Evolutionary conservation across 352 stramenopile species (phyloP).

Genomic region (Globisporangium spinosum): DNA sequence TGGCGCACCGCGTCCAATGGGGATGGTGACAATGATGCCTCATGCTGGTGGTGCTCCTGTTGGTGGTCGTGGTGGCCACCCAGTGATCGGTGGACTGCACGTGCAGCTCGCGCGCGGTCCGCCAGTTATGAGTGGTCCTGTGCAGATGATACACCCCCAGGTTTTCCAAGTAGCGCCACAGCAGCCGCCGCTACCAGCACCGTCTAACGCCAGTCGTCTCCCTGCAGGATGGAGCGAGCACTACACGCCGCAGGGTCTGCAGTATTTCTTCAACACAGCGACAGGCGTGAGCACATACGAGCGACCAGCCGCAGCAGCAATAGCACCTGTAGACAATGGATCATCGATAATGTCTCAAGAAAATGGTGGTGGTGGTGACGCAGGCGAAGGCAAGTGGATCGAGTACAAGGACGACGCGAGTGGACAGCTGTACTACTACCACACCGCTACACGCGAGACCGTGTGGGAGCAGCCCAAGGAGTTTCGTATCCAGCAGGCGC

Average conservation of each 20-base stretch:
- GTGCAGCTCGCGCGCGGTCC: slow-evolving; percentile 3
- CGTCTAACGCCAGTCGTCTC: slow-evolving; percentile 10
- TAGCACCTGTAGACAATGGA: not conserved
- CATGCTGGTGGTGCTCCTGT: not conserved
- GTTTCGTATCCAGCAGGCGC: slow-evolving; percentile 70
- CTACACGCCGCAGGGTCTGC: slow-evolving; percentile 43
- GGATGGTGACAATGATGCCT: slow-evolving; percentile 8
- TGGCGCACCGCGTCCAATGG: slow-evolving; percentile 5
- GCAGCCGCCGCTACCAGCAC: not conserved
- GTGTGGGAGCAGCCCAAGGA: slow-evolving; percentile 83
- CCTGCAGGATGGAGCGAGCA: slow-evolving; percentile 61
- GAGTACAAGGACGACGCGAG: slow-evolving; percentile 78
- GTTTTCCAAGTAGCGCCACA: not conserved
- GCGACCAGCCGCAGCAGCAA: slow-evolving; percentile 16
- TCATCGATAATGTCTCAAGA: not conserved
- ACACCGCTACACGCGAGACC: slow-evolving; percentile 62
- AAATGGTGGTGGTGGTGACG: not conserved
- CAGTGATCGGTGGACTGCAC: not conserved
- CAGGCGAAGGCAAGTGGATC: slow-evolving; percentile 47
- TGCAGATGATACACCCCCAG: not conserved
- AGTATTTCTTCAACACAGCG: slow-evolving; percentile 59
- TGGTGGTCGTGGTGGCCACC: slow-evolving; percentile 2
- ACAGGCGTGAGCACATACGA: slow-evolving; percentile 71
- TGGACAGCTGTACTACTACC: slow-evolving; percentile 78
- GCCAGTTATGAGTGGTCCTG: not conserved